Conservation (phyloP, 805 yeast species). For the Wickerhamiella siamensis region DNA sequence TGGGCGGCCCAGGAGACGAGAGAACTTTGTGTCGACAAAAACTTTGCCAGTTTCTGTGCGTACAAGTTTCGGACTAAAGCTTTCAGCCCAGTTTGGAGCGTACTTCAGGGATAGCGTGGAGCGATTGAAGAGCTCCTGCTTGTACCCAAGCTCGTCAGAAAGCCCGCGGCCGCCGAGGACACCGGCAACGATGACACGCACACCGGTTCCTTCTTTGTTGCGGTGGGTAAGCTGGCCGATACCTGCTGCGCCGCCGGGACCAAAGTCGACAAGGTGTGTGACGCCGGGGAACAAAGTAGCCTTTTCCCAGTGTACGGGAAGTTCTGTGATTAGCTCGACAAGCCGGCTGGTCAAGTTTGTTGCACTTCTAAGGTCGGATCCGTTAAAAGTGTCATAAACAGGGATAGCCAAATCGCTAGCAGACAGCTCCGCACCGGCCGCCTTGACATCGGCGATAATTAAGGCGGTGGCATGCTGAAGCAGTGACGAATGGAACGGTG, state of each 20-base stretch:
- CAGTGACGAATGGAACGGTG: slow-evolving; percentile 93
- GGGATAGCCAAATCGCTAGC: slow-evolving; percentile 56
- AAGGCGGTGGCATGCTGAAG: slow-evolving; percentile 55
- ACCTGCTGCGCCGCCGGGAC: slow-evolving; percentile 98
- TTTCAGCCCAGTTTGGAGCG: slow-evolving; percentile 83
- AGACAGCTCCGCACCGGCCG: slow-evolving; percentile 42
- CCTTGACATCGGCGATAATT: slow-evolving; percentile 51
- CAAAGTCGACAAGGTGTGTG: slow-evolving; percentile 89
- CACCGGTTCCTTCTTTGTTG: slow-evolving; percentile 98
- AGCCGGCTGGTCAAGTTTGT: slow-evolving; percentile 55
- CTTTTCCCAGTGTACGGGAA: slow-evolving; percentile 88
- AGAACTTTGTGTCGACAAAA: slow-evolving; percentile 86
- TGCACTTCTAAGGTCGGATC: slow-evolving; percentile 53
- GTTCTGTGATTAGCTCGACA: slow-evolving; percentile 67
- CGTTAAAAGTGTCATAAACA: slow-evolving; percentile 80
- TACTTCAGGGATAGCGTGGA: slow-evolving; percentile 50
- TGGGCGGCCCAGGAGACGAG: slow-evolving; percentile 81
- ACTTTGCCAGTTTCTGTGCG: slow-evolving; percentile 51
- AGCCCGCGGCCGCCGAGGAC: slow-evolving; percentile 52
- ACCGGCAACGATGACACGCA: slow-evolving; percentile 87
- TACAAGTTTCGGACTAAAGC: slow-evolving; percentile 73
- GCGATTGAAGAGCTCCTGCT: slow-evolving; percentile 82
- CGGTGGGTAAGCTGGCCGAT: slow-evolving; percentile 91
- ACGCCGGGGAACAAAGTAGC: slow-evolving; percentile 62
- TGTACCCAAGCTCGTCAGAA: slow-evolving; percentile 85